Conservation (phyloP, 208 protist genomes). For the Acanthamoeba sp. region DNA sequence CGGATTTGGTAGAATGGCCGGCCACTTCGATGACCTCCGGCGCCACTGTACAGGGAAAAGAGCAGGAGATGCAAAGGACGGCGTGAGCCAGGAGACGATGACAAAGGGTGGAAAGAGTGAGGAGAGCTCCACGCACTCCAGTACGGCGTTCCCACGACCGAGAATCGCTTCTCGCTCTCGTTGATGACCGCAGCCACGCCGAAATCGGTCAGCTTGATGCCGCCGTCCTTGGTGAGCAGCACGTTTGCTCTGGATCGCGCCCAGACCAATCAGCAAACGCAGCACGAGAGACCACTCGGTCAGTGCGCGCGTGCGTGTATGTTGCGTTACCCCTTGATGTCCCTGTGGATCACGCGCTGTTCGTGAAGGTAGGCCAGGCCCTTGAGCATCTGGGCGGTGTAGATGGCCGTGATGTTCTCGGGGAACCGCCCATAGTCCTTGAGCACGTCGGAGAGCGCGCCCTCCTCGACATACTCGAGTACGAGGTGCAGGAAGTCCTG, state of each 20-base stretch:
- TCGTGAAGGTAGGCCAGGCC: conserved; percentile 93
- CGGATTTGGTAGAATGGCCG: conserved; percentile 89
- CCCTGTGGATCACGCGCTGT: conserved; percentile 92
- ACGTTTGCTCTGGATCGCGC: conserved; percentile 89
- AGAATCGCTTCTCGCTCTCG: conserved; percentile 75
- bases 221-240: conserved; percentile 91
- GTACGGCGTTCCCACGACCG: conserved; percentile 92
- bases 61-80: not conserved
- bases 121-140: conserved; percentile 89
- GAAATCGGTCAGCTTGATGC: conserved; percentile 98
- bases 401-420: conserved; percentile 88
- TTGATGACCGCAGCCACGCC: conserved; percentile 96
- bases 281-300: no score
- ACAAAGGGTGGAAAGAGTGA: not conserved
- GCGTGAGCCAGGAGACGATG: not conserved
- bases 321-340: conserved; percentile 89
- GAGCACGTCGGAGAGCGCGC: conserved; percentile 91
- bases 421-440: conserved; percentile 91
- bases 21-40: conserved; percentile 93
- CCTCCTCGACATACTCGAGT: conserved; percentile 93
- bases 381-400: conserved; percentile 92
- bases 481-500: conserved; percentile 91
- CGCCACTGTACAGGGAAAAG: conserved; percentile 85
- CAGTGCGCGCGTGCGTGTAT: no score
- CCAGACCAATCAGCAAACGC: not conserved